phyloP scores from a whole-genome alignment of 768 basidiomycete species.

The Piloderma croceum region DNA sequence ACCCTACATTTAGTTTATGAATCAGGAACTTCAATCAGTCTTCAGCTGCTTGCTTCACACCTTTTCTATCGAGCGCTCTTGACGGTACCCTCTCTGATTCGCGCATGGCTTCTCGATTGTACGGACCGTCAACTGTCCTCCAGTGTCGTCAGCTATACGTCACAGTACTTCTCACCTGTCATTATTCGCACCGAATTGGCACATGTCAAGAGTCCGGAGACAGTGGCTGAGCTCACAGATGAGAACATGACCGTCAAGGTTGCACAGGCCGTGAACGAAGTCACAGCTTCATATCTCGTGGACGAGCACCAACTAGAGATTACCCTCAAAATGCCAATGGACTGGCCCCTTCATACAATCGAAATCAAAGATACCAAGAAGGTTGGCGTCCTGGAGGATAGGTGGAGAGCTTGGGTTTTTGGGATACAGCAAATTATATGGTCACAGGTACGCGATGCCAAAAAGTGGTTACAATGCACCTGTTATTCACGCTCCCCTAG shows the following conservation, averaged over 20 bases:
- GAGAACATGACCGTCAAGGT: constrained; percentile 82
- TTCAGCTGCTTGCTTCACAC: constrained; percentile 74
- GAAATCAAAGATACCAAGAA: constrained; percentile 82
- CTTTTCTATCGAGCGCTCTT: constrained; percentile 85
- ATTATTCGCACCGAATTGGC: constrained; percentile 82
- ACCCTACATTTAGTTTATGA: constrained; percentile 49
- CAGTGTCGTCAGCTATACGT: constrained; percentile 72
- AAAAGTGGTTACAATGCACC: background rate
- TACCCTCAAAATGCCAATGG: constrained; percentile 73
- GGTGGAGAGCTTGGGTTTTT: constrained; percentile 92
- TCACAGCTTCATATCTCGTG: constrained; percentile 76
- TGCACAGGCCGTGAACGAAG: constrained; percentile 66
- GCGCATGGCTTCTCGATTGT: constrained; percentile 80
- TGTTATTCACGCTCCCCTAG: constrained; percentile 32
- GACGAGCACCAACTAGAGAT: constrained; percentile 95
- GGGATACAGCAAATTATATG: constrained; percentile 88
- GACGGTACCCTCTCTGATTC: constrained; percentile 78
- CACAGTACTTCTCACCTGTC: constrained; percentile 81
- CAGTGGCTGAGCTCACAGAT: constrained; percentile 53
- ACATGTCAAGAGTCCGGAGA: constrained; percentile 54
- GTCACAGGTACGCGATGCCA: constrained; percentile 57
- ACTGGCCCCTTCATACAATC: constrained; percentile 86
- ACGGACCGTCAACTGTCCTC: constrained; percentile 86
- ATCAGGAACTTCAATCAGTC: constrained; percentile 41
- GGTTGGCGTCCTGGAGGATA: constrained; percentile 83